Base-by-base conservation (phyloP, 1,139 yeast species). In the Taiozyma sp. region DNA sequence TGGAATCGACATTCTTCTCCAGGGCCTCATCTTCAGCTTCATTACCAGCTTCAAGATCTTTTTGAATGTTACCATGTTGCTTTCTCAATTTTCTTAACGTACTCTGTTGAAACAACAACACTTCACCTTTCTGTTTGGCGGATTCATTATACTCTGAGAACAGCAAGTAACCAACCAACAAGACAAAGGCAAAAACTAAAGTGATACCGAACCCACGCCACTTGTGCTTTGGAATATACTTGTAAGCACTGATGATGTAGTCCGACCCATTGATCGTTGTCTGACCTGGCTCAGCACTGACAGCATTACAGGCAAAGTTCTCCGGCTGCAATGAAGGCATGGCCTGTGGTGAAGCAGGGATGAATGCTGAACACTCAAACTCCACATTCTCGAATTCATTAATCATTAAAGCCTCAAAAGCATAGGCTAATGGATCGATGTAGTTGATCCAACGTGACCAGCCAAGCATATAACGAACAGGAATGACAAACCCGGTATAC, bases 141-240 rank as follows among this genome's bases (percentile, higher is more conserved):
- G 91, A 89, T 62, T 83, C 85, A 63, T 84, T 84, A 55, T 70
- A 70, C 70, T 86, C 92, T 54, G 84, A 80, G 55, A 82, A 75
- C 9, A 73, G 45, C 61, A 89, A 67, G 62, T 67, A 72, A 34
- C 64, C 61, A 46, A 54, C 54, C 56, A 68, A 63, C 55, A 68
- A 66, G 54, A 65, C 69, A 46, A 68, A 51, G 51, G 59, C 65
- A 57, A 62, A 72, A 12, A 65, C 71, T 56, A 68, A 48, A 44
- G 78, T 70, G 59, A 90, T 84, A 65, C 96, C 96, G 58, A 83
- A 80, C 63, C 90, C 84, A 72, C 96, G 82, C 97, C 97, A 90
- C 64, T 80, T 80, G 66, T 90, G 91, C 10, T 70, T 54, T 58
- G 78, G 75, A 44, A 66, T 61, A 68, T 86, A 89, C 13, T 79